Base-by-base conservation (phyloP, 2,329 filamentous ascomycete genomes). In the Aspergillus udagawae region DNA sequence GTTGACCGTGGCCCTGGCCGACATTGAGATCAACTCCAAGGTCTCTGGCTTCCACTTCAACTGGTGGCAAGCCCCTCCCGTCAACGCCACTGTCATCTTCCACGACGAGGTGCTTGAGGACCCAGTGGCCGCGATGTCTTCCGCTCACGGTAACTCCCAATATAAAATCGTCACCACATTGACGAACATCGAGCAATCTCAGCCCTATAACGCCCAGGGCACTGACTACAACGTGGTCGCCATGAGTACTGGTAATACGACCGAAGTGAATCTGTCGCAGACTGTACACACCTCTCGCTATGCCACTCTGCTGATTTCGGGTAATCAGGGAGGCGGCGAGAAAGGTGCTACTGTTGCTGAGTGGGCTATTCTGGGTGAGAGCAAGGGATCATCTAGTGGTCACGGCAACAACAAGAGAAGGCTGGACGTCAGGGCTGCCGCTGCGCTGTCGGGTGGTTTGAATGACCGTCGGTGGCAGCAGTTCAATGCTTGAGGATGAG, bases 1-100 rank as follows among this genome's bases (percentile, higher is more conserved):
- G 3, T 66, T 90, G 14, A 84, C 83, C 1, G 79, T 90, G 47
- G 77, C 83, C 25, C 75, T 86, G 2, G 79, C 74, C 0, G 72
- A 84, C 49, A 41, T 57, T 0, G 62, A 68, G 10, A 50, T 56
- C 7, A 68, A 67, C 5, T 57, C 65, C 17, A 59, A 60, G 25
- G 69, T 79, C 21, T 71, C 71, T 0, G 77, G 77, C 1, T 76
- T 88, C 56, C 73, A 74, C 49, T 86, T 87, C 67, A 83, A 86
- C 68, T 88, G 83, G 84, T 84, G 80, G 0, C 74, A 81, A 52
- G 72, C 77, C 1, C 84, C 85, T 0, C 84, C 86, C 0, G 65
- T 70, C 1, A 79, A 77, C 55, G 86, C 80, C 53, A 77, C 73
- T 1, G 77, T 88, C 2, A 75, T 79, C 9, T 81, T 88, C 67